These are phyloP conservation scores for Rhytidiadelphus loreus DNA, from an alignment of 225 moss, liverwort and hornwort species.

Conservation along the genomic window DNA sequence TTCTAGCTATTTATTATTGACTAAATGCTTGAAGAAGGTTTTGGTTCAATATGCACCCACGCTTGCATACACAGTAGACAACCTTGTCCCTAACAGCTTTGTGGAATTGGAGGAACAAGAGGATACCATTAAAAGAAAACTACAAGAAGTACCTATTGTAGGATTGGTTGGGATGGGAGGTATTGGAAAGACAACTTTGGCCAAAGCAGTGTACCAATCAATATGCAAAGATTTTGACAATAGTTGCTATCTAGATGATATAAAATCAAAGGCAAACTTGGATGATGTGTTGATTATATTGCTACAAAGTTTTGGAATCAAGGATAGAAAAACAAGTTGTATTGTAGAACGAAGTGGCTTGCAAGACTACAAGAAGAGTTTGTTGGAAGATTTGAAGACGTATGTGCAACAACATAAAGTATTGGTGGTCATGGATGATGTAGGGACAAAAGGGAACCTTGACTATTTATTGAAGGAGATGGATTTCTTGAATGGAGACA, in stretches of 20 bases:
- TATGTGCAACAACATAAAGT: rapidly evolving
- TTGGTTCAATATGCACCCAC: rapidly evolving
- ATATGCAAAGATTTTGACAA: rapidly evolving
- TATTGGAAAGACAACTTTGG: not conserved
- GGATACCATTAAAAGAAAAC: rapidly evolving
- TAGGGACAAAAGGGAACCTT: too few species aligned
- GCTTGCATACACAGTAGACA: rapidly evolving
- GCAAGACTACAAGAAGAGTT: not conserved
- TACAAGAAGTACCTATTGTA: not conserved
- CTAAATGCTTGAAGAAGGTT: not conserved
- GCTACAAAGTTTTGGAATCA: not conserved
- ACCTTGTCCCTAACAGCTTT: not conserved
- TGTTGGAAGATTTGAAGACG: not conserved
- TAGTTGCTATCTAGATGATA: not conserved
- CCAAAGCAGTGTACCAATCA: not conserved
- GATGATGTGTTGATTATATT: not conserved
- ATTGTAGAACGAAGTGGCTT: not conserved
- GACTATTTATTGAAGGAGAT: too few species aligned
- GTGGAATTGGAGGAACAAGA: not conserved
- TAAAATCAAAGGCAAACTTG: not conserved
- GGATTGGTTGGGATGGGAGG: not conserved
- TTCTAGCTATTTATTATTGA: not conserved
- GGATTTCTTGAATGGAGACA: too few species aligned
- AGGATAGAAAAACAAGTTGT: too few species aligned
- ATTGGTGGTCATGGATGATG: too few species aligned